Percentiles rank a stretch among this genome's conserved stretches.
phyloP scores from a whole-genome alignment of 768 basidiomycete genomes.

The Chiua virens region DNA sequence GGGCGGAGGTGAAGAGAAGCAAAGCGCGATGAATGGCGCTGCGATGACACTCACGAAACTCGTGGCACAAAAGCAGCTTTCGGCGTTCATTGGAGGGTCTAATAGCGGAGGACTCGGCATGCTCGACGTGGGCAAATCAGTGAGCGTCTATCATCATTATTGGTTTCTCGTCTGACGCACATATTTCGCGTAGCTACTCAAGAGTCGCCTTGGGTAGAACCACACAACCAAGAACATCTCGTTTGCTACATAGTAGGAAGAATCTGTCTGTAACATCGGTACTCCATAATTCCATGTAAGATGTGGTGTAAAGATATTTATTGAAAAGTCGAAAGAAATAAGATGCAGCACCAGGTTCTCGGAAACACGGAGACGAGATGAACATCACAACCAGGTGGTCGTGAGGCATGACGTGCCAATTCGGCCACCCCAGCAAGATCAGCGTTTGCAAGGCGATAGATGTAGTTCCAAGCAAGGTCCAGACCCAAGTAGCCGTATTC shows the following conservation, averaged over 20 bases:
- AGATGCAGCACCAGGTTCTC: neutral
- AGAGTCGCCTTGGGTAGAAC: constrained; percentile 12
- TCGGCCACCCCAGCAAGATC: neutral
- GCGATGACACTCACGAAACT: constrained; percentile 87
- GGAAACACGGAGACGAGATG: too few species aligned
- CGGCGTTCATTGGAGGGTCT: constrained; percentile 48
- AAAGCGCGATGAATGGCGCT: constrained; percentile 83
- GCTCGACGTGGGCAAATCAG: constrained; percentile 51
- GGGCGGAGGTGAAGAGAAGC: constrained; percentile 59
- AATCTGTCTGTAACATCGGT: neutral
- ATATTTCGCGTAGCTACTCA: constrained; percentile 9
- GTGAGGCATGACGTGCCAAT: neutral
- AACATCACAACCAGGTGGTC: neutral
- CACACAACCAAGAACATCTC: neutral
- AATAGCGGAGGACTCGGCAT: constrained; percentile 69
- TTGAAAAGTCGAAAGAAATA: too few species aligned
- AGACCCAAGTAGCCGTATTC: too few species aligned
- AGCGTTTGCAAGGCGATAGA: neutral
- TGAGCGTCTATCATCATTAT: constrained; percentile 22
- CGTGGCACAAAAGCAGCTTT: constrained; percentile 61
- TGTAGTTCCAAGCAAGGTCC: neutral
- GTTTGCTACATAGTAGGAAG: neutral
- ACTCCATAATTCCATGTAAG: neutral
- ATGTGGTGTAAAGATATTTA: too few species aligned
- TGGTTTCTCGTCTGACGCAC: neutral